Percentiles rank a stretch among this genome's conserved stretches.
Conservation (phyloP, 2,329 filamentous ascomycete species). For the Botrytis aclada region DNA sequence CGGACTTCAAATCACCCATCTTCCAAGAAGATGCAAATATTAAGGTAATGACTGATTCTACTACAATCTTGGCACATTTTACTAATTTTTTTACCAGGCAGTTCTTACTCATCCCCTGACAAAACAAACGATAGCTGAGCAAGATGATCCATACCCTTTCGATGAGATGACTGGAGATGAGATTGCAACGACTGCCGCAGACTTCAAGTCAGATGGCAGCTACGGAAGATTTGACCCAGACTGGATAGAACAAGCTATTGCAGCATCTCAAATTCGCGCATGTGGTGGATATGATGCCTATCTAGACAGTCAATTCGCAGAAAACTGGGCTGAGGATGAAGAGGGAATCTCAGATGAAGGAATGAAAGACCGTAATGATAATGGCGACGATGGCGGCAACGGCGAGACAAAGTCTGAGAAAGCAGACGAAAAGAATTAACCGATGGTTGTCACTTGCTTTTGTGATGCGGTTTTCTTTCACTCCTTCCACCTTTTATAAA, state of each 20-base stretch:
- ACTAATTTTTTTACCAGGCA: background rate
- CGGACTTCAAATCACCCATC: conserved; percentile 18
- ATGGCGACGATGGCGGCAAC: background rate
- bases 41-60: background rate
- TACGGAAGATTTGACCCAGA: conserved; percentile 54
- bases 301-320: conserved; percentile 49
- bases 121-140: background rate
- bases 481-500: background rate
- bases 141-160: conserved; percentile 9
- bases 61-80: background rate
- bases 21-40: conserved; percentile 19
- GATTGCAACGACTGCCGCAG: conserved; percentile 51
- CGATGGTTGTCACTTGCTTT: background rate
- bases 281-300: conserved; percentile 55
- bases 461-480: background rate
- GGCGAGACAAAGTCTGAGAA: background rate
- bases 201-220: conserved; percentile 54
- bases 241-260: conserved; percentile 54
- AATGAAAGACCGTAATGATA: background rate
- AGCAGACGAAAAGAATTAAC: background rate
- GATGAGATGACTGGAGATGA: conserved; percentile 15
- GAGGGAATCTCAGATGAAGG: conserved; percentile 15
- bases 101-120: conserved; percentile 1
- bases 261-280: conserved; percentile 50
- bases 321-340: conserved; percentile 25